Conservation (phyloP, 139 green algal species). For the Picochlorum sp. region DNA sequence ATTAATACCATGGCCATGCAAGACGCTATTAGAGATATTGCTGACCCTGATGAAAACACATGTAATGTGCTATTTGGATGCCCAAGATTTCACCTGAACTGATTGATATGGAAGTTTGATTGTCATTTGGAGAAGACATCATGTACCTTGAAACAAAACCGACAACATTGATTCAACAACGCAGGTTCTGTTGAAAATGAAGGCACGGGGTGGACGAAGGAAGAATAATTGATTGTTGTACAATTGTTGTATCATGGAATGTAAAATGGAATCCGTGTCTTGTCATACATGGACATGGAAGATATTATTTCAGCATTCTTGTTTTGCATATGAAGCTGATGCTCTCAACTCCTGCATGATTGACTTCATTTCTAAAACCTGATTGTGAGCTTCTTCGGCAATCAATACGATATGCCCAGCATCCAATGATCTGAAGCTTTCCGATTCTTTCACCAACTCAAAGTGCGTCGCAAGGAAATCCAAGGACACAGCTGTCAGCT, state of each 20-base stretch:
- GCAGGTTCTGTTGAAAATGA: slow-evolving; percentile 52
- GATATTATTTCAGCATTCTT: too few species aligned
- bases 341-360: background rate
- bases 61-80: too few species aligned
- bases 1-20: too few species aligned
- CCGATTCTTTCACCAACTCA: background rate
- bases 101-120: too few species aligned
- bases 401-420: slow-evolving; percentile 26
- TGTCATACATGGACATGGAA: too few species aligned
- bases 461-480: slow-evolving; percentile 39
- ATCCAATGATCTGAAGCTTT: slow-evolving; percentile 6
- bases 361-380: background rate
- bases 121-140: too few species aligned
- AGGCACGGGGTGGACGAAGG: slow-evolving; percentile 49
- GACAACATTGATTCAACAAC: slow-evolving; percentile 68
- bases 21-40: too few species aligned
- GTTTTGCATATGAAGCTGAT: too few species aligned
- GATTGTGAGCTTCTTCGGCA: slow-evolving; percentile 25
- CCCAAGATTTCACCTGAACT: too few species aligned
- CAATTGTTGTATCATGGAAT: background rate
- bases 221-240: slow-evolving; percentile 43
- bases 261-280: too few species aligned
- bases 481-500: slow-evolving; percentile 37
- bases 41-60: too few species aligned
- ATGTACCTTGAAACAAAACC: too few species aligned